Conservation (phyloP, 345 rosid species). For the rapeseed (Brassica napus) region Da-Ae NC_063441.1:18470001-18470500, state of each 20-base stretch:
- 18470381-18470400: neutral
- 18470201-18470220: neutral
- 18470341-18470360: neutral
- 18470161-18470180: neutral
- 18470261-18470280: neutral
- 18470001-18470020: slow-evolving; percentile 15
- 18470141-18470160: slow-evolving; percentile 19
- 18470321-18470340: neutral
- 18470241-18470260: neutral
- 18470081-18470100: slow-evolving; percentile 3
- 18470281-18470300: neutral
- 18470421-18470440: slow-evolving; percentile 19
- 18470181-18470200: neutral
- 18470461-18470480: slow-evolving; percentile 28
- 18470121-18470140: slow-evolving; percentile 1
- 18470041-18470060: slow-evolving; percentile 28
- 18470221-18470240: neutral
- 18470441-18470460: slow-evolving; percentile 35
- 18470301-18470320: neutral
- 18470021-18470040: slow-evolving; percentile 27
- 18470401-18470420: slow-evolving; percentile 14
- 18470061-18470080: slow-evolving; percentile 23
- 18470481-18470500: neutral
- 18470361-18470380: neutral
- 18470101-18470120: neutral